Evolutionary conservation across 2,329 filamentous ascomycete species (phyloP).

Genomic region (Elsinoe perseae): DNA sequence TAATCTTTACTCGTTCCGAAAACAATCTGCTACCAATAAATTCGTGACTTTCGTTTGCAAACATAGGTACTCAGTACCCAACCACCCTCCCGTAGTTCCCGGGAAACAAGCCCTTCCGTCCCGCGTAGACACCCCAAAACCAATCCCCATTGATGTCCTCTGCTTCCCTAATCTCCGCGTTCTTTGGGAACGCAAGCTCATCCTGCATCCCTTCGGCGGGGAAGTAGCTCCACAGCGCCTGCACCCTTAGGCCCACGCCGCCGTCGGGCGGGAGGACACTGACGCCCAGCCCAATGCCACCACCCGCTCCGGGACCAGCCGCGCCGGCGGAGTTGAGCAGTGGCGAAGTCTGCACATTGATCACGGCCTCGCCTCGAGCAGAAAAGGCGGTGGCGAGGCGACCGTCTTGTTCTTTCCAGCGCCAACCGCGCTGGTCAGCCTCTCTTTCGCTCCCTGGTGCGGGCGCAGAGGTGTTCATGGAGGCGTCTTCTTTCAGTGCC

Average conservation of each 20-base stretch:
- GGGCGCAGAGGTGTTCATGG: not conserved
- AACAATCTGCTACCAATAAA: not conserved
- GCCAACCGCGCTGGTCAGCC: slow-evolving; percentile 24
- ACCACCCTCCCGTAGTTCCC: slow-evolving; percentile 60
- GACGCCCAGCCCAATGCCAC: not conserved
- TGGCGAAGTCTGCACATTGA: not conserved
- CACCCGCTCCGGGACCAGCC: not conserved
- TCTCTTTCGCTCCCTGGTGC: not conserved
- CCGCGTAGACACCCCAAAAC: slow-evolving; percentile 82
- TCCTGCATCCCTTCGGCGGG: slow-evolving; percentile 57
- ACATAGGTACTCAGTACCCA: not conserved
- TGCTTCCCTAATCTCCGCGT: slow-evolving; percentile 73
- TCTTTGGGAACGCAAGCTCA: slow-evolving; percentile 75
- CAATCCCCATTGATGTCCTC: slow-evolving; percentile 88
- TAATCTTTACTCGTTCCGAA: not conserved
- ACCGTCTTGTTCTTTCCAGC: slow-evolving; percentile 32
- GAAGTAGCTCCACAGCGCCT: slow-evolving; percentile 71
- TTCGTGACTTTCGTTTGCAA: not conserved
- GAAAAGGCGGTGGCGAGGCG: slow-evolving; percentile 13
- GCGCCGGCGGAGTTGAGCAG: not conserved
- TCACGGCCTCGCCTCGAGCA: not conserved
- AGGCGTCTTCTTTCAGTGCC: slow-evolving; percentile 49
- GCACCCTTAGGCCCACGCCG: slow-evolving; percentile 56
- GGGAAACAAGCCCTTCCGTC: slow-evolving; percentile 70
- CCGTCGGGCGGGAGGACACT: slow-evolving; percentile 63